These are phyloP conservation scores for Spergularia marina DNA, from an alignment of 148 eudicot genomes.

Conservation along the genomic window DNA sequence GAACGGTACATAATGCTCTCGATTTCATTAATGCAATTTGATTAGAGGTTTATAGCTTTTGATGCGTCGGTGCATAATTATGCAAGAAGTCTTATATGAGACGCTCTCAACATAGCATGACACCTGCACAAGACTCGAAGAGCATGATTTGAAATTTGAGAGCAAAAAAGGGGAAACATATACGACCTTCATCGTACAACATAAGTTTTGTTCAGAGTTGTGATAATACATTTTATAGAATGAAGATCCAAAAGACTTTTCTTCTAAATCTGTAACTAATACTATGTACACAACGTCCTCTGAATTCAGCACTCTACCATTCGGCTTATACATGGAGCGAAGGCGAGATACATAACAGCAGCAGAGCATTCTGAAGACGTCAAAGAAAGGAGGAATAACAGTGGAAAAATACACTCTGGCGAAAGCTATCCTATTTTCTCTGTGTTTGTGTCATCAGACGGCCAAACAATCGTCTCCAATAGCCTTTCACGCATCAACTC, in stretches of 20 bases:
- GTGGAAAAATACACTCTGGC: neutral
- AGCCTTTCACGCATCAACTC: conserved; percentile 97
- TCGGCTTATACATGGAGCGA: conserved; percentile 7
- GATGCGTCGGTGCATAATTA: too few relatives aligned
- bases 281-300: conserved; percentile 20
- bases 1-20: too few relatives aligned
- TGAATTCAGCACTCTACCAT: conserved; percentile 3
- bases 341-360: neutral
- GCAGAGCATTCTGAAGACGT: neutral
- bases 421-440: conserved; percentile 49
- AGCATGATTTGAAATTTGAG: too few relatives aligned
- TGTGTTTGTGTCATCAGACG: conserved; percentile 73
- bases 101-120: too few relatives aligned
- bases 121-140: too few relatives aligned
- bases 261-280: conserved; percentile 19
- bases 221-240: conserved; percentile 13
- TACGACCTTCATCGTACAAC: too few relatives aligned
- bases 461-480: conserved; percentile 83
- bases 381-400: neutral
- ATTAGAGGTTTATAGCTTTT: too few relatives aligned
- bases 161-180: too few relatives aligned
- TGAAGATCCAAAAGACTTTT: conserved; percentile 13
- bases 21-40: too few relatives aligned
- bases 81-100: too few relatives aligned
- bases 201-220: too few relatives aligned